Evolutionary conservation across 495 filamentous ascomycete genomes (phyloP).

Genomic region (Penicillium canescens): DNA sequence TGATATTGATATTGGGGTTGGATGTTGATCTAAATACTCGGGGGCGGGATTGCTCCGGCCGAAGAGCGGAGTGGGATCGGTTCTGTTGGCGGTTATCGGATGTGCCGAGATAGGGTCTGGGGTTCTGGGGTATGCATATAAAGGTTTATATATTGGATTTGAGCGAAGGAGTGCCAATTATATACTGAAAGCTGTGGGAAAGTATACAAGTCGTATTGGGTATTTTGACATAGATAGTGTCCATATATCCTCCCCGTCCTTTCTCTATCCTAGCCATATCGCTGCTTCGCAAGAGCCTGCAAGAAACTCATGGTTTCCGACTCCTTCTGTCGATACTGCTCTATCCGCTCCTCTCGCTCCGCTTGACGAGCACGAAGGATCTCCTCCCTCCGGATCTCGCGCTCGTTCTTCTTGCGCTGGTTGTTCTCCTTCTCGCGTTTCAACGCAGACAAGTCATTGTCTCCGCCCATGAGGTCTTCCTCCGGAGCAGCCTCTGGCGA

Average conservation of each 20-base stretch:
- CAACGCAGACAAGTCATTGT: constrained; percentile 38
- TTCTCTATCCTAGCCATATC: constrained; percentile 32
- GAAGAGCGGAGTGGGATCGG: constrained; percentile 1
- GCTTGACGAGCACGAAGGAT: constrained; percentile 40
- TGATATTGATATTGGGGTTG: not conserved
- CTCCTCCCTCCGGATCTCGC: constrained; percentile 44
- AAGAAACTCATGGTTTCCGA: constrained; percentile 47
- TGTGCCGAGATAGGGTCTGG: not conserved
- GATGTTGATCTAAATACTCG: not conserved
- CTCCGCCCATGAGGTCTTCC: constrained; percentile 45
- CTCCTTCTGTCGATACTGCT: constrained; percentile 45
- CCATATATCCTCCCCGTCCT: not conserved
- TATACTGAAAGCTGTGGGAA: no score
- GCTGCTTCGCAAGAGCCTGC: constrained; percentile 45
- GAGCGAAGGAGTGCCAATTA: no score
- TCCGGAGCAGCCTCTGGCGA: constrained; percentile 45
- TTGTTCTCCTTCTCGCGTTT: constrained; percentile 42
- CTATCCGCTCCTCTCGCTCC: constrained; percentile 45
- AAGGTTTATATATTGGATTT: not conserved
- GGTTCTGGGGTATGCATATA: not conserved
- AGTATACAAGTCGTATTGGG: not conserved
- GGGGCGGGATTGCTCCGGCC: not conserved
- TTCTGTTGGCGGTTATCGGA: constrained; percentile 1
- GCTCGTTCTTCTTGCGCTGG: constrained; percentile 45
- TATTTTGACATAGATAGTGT: not conserved